Percentiles rank a stretch among this genome's conserved stretches.
phyloP scores from a whole-genome alignment of 768 basidiomycete species.

The Mycena sanguinolenta region DNA sequence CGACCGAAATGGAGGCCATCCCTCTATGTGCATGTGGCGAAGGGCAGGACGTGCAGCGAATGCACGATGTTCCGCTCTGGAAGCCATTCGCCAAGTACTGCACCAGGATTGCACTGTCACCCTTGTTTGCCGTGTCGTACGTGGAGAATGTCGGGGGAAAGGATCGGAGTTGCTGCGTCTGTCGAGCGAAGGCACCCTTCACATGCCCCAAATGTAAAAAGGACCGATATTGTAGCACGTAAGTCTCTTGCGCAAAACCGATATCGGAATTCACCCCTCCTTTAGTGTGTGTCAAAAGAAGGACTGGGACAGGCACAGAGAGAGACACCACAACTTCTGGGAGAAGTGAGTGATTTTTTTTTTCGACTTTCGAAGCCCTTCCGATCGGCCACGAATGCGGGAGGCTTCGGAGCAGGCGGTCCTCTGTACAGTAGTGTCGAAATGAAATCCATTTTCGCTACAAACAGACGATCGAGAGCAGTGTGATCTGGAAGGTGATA shows the following conservation, averaged over 20 bases:
- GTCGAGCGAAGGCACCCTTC: constrained; percentile 40
- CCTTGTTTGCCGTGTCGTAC: constrained; percentile 60
- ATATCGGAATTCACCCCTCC: not conserved
- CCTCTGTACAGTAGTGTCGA: too few species aligned
- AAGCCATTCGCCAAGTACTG: constrained; percentile 55
- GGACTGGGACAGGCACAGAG: constrained; percentile 21
- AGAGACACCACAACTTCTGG: constrained; percentile 14
- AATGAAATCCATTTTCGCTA: too few species aligned
- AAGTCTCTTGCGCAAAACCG: not conserved
- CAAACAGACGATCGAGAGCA: too few species aligned
- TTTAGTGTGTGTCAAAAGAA: constrained; percentile 18
- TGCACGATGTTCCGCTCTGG: constrained; percentile 53
- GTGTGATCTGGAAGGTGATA: too few species aligned
- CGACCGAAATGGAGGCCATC: constrained; percentile 48
- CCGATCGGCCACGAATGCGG: too few species aligned
- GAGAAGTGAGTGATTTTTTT: constrained; percentile 11
- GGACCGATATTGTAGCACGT: constrained; percentile 48
- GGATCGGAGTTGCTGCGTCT: constrained; percentile 44
- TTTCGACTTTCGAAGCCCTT: too few species aligned
- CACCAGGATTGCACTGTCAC: constrained; percentile 67
- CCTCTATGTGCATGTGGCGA: constrained; percentile 69
- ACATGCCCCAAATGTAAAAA: constrained; percentile 32
- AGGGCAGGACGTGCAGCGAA: constrained; percentile 59
- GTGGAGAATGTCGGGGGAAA: constrained; percentile 50
- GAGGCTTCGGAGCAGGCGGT: too few species aligned